Base-by-base conservation (phyloP, 768 basidiomycete species). In the Phaeotremella fagi region DNA sequence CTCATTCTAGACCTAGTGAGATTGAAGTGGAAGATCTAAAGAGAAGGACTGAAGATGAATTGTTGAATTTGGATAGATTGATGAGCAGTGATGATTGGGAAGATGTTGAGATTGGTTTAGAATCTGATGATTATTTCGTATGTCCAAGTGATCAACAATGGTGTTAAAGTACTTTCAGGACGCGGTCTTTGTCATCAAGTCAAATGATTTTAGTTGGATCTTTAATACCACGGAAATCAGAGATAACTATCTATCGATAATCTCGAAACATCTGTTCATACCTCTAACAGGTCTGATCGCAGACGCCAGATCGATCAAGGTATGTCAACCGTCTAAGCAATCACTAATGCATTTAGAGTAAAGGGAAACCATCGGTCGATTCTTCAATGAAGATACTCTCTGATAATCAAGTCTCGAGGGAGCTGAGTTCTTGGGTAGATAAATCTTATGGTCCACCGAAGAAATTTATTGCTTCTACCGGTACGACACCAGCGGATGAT, bases 41-140 rank as follows among this genome's bases (percentile, higher is more conserved):
- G 20, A 45, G 37, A 4, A 37, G 52, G 50, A 47, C 46, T 3
- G 55, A 60, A n/a, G 29, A 29, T n/a, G 50, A 50, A 18, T 45
- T 64, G 41, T 16, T 45, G 23, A 28, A 27, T 15, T 36, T 69
- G 14, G 51, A 46, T 14, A 31, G 24, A 35, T 33, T 66, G 38
- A 55, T 61, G 57, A 52, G 7, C 31, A 16, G 33, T 9, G 43
- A 45, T 3, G 46, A 31, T 12, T 47, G 57, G 58, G 57, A 57
- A 22, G 59, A 61, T 33, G 52, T 55, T n/a, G 37, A 56, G 26
- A 20, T 68, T 16, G 28, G 55, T 24, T 38, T 60, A 16, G 50
- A 53, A 48, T 18, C 33, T n/a, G 54, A 63, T 50, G 52, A 58
- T 23, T 55, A 53, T 33, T 57, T 58, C 45, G 66, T 68, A 35